Conservation (phyloP, 768 basidiomycete genomes). For the Pulveroboletus frians region DNA sequence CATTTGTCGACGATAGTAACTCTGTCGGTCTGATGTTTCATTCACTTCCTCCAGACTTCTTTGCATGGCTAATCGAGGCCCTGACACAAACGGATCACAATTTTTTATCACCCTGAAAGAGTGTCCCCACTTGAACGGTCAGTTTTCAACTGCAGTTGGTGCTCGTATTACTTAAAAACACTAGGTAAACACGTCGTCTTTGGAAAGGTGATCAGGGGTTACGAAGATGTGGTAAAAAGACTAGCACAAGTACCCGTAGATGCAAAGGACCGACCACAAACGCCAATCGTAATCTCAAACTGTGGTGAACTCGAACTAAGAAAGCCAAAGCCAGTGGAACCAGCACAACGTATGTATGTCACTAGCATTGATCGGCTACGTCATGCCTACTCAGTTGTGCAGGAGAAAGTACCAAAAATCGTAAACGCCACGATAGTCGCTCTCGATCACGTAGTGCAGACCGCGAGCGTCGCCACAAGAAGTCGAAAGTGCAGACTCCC, state of each 20-base stretch:
- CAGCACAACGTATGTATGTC: slow-evolving; percentile 10
- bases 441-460: slow-evolving; percentile 29
- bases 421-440: slow-evolving; percentile 20
- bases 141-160: slow-evolving; percentile 8
- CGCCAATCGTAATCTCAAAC: slow-evolving; percentile 63
- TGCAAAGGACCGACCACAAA: slow-evolving; percentile 65
- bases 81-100: slow-evolving; percentile 81
- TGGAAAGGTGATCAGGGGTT: slow-evolving; percentile 55
- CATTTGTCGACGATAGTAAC: neutral
- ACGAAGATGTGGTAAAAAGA: slow-evolving; percentile 51
- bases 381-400: neutral
- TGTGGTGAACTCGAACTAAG: slow-evolving; percentile 83
- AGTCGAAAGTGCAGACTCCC: slow-evolving; percentile 16
- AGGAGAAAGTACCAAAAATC: slow-evolving; percentile 9
- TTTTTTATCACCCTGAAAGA: slow-evolving; percentile 81
- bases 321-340: slow-evolving; percentile 18
- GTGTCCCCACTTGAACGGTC: slow-evolving; percentile 71
- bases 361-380: neutral
- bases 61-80: slow-evolving; percentile 88
- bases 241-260: slow-evolving; percentile 66
- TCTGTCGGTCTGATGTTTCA: neutral
- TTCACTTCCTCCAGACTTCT: slow-evolving; percentile 45
- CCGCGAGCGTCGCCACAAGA: slow-evolving; percentile 26
- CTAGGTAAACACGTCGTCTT: slow-evolving; percentile 58
- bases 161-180: neutral